Evolutionary conservation across 2,329 filamentous ascomycete genomes (phyloP).

Genomic region (Dothideomycetes sp.): DNA sequence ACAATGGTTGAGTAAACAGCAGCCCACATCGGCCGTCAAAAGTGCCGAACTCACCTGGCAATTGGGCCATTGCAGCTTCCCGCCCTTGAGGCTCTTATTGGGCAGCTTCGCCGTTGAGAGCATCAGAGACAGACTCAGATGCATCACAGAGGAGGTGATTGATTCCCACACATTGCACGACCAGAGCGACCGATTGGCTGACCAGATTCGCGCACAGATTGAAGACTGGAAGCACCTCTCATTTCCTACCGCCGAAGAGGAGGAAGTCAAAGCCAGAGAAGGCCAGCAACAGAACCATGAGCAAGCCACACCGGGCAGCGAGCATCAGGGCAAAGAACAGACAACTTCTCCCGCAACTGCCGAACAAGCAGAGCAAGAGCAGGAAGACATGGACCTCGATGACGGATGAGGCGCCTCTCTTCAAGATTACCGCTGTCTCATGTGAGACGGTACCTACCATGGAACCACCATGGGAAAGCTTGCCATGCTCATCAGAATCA

Average conservation of each 20-base stretch:
- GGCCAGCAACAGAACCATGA: slow-evolving; percentile 10
- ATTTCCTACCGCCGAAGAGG: slow-evolving; percentile 21
- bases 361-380: not conserved
- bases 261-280: slow-evolving; percentile 14
- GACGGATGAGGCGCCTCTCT: slow-evolving; percentile 8
- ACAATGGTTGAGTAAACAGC: slow-evolving; percentile 85
- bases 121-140: slow-evolving; percentile 77
- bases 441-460: not conserved
- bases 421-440: not conserved
- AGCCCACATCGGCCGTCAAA: slow-evolving; percentile 86
- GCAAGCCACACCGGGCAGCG: not conserved
- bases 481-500: too few species aligned
- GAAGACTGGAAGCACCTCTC: slow-evolving; percentile 29
- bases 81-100: slow-evolving; percentile 73
- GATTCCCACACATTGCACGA: not conserved
- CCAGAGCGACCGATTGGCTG: too few species aligned
- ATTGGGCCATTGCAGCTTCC: slow-evolving; percentile 87
- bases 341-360: slow-evolving; percentile 1
- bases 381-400: slow-evolving; percentile 11
- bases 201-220: slow-evolving; percentile 16
- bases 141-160: slow-evolving; percentile 78
- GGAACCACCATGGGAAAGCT: not conserved
- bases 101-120: slow-evolving; percentile 95
- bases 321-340: slow-evolving; percentile 1
- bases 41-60: slow-evolving; percentile 91